Evolutionary conservation across 371 early-diverging fungal species (phyloP), one percentile per base, ranked within the genome.

Genomic region (Lichtheimia corymbifera): DNA sequence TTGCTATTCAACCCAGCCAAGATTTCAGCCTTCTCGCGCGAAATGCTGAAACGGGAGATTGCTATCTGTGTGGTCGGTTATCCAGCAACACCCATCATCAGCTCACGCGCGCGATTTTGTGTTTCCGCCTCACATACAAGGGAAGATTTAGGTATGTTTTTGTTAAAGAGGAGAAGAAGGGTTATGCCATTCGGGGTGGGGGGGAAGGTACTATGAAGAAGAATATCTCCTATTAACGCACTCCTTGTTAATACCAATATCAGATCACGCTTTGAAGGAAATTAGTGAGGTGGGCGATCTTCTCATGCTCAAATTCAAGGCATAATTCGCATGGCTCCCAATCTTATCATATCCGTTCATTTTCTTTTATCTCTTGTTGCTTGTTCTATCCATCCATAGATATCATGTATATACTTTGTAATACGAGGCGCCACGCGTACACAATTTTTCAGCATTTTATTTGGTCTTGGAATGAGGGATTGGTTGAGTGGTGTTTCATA

Each of bases 41-140:
- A 96, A 72, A 89, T 94, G 73, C 83, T 98, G 45, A 83, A 88
- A 64, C 86, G 95, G 54, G 93, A 92, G 42, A 81, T 99, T 58
- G 98, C 97, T 2, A 95, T 98, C 11, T 98, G 98, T 22, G 97
- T 99, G 7, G 99, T 98, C 1, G 96, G 95, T 40, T 97, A 96
- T 80, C 99, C 99, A 0, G 95, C 96, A 7, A 95, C 95, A 1
- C 93, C 97, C 18, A 92, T 99, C 59, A 92, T 98, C 53, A 87
- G 94, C 5, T 91, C 93, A 15, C 87, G 99, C 44, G 97, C 94
- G 17, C 81, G 99, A 51, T 93, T 99, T 86, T 99, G 99, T 79
- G 71, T 99, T 49, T 93, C 94, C 17, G 92, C 98, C 2, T 84
- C 97, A 15, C 99, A 99, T 73, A 96, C 94, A 13, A 89, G 87